Evolutionary conservation across 2,329 filamentous ascomycete species (phyloP).

Genomic region (Apiospora kogelbergensis): DNA sequence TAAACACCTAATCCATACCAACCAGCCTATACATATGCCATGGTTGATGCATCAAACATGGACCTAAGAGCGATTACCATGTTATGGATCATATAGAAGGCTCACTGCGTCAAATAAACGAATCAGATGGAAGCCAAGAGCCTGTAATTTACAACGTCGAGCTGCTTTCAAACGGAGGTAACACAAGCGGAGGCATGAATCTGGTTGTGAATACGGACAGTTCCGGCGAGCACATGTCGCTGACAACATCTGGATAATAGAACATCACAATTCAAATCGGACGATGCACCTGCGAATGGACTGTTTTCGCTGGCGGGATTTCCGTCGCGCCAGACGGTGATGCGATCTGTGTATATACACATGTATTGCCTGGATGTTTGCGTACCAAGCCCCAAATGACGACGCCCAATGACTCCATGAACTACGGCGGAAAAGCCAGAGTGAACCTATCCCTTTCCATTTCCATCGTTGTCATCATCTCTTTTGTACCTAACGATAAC

Average conservation of each 20-base stretch:
- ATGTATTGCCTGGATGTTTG: conserved; percentile 12
- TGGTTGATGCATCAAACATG: too few species aligned
- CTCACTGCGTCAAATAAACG: too few species aligned
- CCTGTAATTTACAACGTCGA: not conserved
- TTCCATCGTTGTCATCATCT: conserved; percentile 22
- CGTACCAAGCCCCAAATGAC: conserved; percentile 25
- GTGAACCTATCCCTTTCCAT: conserved; percentile 20
- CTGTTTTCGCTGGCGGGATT: not conserved
- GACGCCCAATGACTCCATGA: conserved; percentile 31
- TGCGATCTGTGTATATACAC: conserved; percentile 15
- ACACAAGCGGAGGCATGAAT: not conserved
- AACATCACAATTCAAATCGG: not conserved
- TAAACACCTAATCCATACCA: too few species aligned
- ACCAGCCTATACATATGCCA: too few species aligned
- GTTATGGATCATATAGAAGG: too few species aligned
- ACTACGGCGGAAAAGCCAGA: conserved; percentile 26
- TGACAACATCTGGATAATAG: not conserved
- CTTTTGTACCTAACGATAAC: conserved; percentile 22
- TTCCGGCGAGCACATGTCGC: not conserved
- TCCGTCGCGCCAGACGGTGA: conserved; percentile 12
- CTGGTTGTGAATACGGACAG: not conserved
- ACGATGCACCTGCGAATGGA: not conserved
- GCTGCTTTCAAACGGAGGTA: too few species aligned
- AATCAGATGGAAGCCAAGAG: not conserved
- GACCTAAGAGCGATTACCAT: too few species aligned